Base-by-base conservation (phyloP, 2,329 filamentous ascomycete species). In the Alternaria novae-zelandiae region DNA sequence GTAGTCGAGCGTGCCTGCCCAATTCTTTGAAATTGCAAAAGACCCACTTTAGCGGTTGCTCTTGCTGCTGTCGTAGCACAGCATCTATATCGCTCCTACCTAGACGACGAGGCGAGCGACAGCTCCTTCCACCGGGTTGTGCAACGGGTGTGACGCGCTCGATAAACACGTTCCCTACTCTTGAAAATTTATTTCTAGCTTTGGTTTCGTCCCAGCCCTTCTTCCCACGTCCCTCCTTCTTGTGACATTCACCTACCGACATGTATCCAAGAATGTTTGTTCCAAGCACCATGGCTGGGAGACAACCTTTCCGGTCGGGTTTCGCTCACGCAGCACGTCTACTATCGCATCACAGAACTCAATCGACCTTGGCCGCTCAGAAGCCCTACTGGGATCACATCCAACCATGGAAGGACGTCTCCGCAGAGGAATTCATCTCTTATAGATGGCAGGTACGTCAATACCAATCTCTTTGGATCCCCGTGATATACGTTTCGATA, bases 401-500 rank as follows among this genome's bases (percentile, higher is more conserved):
- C 15, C 75, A 82, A 1, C 71, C 81, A 21, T 89, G 86, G 86
- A 78, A 82, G 58, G 69, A 86, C 65, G 79, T 87, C 0, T 70
- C 83, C 0, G 69, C 77, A 3, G 74, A 83, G 2, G 78, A 86
- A 0, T 89, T 88, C 65, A 77, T 86, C 20, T 85, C 80, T 32
- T 86, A 88, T 62, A 73, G 79, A 11, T 89, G 86, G 85, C 84
- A 86, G 67, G 86, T 87, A 78, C 74, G 84, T 82, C n/a, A 11
- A 10, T 15, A 11, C 25, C 15, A 13, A n/a, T 56, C 17, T 23
- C 13, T 13, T 28, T 13, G 17, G 3, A 32, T 5, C 51, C 15
- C 12, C 10, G 41, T 3, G 2, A 61, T 30, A 32, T 26, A 41
- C 28, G 30, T 13, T 20, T 43, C 5, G 3, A 21, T 43, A 12